These are phyloP conservation scores for Saccharomycopsis fodiens DNA, from an alignment of 805 yeast species.

Conservation along the genomic window DNA sequence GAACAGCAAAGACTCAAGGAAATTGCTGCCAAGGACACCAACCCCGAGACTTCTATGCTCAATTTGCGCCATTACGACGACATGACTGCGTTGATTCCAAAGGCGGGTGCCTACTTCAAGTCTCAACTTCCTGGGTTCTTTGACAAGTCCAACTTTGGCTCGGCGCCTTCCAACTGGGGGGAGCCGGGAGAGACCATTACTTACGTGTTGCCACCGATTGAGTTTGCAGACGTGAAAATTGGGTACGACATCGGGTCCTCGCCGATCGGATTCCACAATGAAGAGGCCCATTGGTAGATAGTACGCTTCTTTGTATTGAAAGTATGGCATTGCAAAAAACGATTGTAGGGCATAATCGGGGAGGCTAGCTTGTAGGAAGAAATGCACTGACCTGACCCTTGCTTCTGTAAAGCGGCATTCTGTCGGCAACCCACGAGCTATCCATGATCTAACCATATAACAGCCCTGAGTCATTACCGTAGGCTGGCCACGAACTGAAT, in stretches of 20 bases:
- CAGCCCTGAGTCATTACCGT: no score
- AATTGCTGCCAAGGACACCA: neutral
- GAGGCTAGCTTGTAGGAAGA: no score
- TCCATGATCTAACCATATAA: no score
- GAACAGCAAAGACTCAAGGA: conserved; percentile 2
- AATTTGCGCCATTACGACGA: conserved; percentile 6
- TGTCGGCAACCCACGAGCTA: no score
- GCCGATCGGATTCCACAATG: conserved; percentile 4
- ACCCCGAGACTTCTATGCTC: conserved; percentile 3
- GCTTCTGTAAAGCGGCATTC: no score
- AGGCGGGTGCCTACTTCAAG: conserved; percentile 1
- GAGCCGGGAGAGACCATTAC: conserved; percentile 3
- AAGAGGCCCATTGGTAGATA: neutral
- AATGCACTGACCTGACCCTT: no score
- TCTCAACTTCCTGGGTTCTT: conserved; percentile 4
- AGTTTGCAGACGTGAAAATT: neutral
- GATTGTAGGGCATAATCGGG: no score
- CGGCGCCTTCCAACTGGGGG: conserved; percentile 7
- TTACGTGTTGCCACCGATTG: conserved; percentile 7
- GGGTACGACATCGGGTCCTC: conserved; percentile 6
- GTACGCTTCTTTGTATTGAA: no score
- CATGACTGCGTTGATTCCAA: conserved; percentile 5
- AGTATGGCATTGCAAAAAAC: no score
- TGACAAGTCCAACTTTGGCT: neutral
- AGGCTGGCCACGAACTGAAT: no score